Evolutionary conservation across 768 basidiomycete genomes (phyloP).

Genomic region (Serendipita sp.): DNA sequence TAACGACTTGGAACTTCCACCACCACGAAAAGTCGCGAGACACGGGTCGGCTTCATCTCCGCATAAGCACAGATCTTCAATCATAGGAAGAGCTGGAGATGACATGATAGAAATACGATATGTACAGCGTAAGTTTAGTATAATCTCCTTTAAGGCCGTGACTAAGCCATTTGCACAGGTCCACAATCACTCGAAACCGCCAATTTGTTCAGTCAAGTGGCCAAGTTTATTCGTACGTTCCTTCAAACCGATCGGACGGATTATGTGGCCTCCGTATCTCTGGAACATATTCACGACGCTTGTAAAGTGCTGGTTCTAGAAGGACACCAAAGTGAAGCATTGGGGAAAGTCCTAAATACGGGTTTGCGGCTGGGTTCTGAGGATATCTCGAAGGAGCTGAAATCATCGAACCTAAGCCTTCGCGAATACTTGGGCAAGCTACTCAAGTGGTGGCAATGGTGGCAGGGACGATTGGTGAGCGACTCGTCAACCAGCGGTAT

Average conservation of each 20-base stretch:
- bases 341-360: background rate
- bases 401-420: background rate
- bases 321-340: background rate
- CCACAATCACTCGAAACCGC: background rate
- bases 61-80: background rate
- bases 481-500: no score
- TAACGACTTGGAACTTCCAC: background rate
- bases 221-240: background rate
- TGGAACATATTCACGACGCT: background rate
- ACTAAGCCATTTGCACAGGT: background rate
- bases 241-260: background rate
- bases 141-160: background rate
- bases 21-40: background rate
- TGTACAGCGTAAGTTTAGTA: background rate
- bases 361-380: background rate
- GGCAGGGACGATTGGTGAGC: background rate
- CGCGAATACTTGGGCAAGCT: background rate
- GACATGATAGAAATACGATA: background rate
- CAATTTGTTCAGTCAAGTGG: background rate
- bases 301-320: slow-evolving; percentile 1
- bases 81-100: background rate
- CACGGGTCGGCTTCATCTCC: background rate
- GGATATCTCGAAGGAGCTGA: background rate
- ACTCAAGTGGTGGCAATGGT: background rate
- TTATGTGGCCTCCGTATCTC: background rate